Conservation (phyloP, 1,284 basidiomycete genomes). For the Cyathus olla region DNA sequence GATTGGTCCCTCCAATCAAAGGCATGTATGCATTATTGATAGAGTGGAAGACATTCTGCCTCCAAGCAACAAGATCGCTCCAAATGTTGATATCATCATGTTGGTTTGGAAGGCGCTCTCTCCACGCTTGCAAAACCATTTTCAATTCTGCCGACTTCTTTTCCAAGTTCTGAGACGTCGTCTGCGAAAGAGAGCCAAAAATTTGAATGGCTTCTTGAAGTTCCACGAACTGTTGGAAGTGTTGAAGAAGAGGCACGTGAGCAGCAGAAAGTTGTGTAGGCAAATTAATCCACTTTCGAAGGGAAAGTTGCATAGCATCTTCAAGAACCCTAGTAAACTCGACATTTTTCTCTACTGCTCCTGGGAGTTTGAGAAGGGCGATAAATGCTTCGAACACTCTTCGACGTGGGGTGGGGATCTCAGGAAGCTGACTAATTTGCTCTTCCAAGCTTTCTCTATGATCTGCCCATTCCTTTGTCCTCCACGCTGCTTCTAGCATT, state of each 20-base stretch:
- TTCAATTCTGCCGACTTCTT: conserved; percentile 97
- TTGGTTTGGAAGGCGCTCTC: conserved; percentile 95
- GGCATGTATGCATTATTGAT: conserved; percentile 98
- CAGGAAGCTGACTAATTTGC: conserved; percentile 86
- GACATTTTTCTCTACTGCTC: conserved; percentile 75
- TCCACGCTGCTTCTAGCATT: conserved; percentile 96
- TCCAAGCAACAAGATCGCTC: conserved; percentile 98
- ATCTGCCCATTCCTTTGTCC: conserved; percentile 92
- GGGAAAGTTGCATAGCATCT: conserved; percentile 96
- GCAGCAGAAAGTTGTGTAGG: conserved; percentile 90
- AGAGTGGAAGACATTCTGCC: conserved; percentile 93
- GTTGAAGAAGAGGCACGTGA: conserved; percentile 94
- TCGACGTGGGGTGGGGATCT: conserved; percentile 92
- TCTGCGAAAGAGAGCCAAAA: conserved; percentile 90
- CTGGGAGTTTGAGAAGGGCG: conserved; percentile 79
- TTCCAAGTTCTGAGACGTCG: conserved; percentile 92
- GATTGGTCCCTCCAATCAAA: conserved; percentile 74
- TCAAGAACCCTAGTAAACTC: conserved; percentile 92
- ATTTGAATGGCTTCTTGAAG: conserved; percentile 97
- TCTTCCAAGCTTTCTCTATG: conserved; percentile 87
- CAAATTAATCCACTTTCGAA: conserved; percentile 96
- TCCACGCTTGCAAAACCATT: conserved; percentile 96
- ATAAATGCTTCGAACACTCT: conserved; percentile 98
- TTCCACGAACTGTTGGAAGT: conserved; percentile 99
- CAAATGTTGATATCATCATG: conserved; percentile 99